Percentiles rank a stretch among this genome's conserved stretches.
phyloP scores from a whole-genome alignment of 345 rosid genomes.

The Euclidium syriacum region DNA sequence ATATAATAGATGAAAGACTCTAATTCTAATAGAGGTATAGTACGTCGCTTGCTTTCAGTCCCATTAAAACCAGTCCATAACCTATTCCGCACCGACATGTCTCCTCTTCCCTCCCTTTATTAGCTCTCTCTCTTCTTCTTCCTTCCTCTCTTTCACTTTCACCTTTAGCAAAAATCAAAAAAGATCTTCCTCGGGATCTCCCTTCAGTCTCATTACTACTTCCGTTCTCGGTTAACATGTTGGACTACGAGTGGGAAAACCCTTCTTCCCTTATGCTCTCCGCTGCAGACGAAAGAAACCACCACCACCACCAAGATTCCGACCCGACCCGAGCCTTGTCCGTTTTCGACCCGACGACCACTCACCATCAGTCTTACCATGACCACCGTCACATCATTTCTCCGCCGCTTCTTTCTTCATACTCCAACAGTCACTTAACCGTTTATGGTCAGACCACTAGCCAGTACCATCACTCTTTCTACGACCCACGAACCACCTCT shows the following conservation, averaged over 20 bases:
- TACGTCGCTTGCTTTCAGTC: constrained; percentile 28
- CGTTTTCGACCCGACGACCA: constrained; percentile 26
- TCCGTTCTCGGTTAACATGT: constrained; percentile 36
- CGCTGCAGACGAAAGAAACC: constrained; percentile 24
- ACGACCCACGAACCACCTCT: constrained; percentile 44
- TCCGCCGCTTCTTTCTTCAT: constrained; percentile 26
- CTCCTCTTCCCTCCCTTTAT: constrained; percentile 31
- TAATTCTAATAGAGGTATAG: constrained; percentile 24
- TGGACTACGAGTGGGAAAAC: constrained; percentile 91
- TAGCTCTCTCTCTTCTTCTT: not conserved
- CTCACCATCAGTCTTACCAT: constrained; percentile 29
- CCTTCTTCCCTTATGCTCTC: constrained; percentile 46
- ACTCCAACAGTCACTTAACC: constrained; percentile 20
- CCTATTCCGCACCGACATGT: constrained; percentile 55
- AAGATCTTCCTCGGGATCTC: constrained; percentile 35
- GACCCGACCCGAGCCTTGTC: constrained; percentile 57
- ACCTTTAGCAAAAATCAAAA: not conserved
- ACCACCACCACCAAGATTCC: constrained; percentile 29
- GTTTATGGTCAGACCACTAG: constrained; percentile 20
- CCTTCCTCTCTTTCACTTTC: not conserved
- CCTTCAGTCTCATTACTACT: not conserved
- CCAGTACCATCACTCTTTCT: constrained; percentile 38
- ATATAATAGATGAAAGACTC: constrained; percentile 3
- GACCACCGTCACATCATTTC: constrained; percentile 26
- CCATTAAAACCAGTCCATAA: constrained; percentile 28